Percentiles rank a stretch among this genome's conserved stretches.
Conservation (phyloP, 2,329 filamentous ascomycete species). For the Hymenoscyphus linearis region DNA sequence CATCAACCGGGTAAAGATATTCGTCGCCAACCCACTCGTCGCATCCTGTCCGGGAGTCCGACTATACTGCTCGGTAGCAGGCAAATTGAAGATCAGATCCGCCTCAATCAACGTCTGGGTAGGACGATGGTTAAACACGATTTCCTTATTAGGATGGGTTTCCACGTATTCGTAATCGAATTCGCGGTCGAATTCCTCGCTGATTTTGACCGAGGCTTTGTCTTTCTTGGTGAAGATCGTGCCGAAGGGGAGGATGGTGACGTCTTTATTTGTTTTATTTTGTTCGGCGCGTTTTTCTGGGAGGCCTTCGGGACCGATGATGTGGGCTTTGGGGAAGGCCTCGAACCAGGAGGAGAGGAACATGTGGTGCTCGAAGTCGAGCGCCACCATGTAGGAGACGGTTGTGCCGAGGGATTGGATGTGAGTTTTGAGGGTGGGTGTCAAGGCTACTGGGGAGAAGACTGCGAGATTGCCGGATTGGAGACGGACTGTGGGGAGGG, state of each 20-base stretch:
- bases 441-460: conserved; percentile 88
- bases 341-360: conserved; percentile 81
- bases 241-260: conserved; percentile 47
- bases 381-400: conserved; percentile 79
- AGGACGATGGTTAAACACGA: conserved; percentile 81
- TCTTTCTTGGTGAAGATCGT: conserved; percentile 60
- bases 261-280: conserved; percentile 46
- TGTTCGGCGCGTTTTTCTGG: conserved; percentile 69
- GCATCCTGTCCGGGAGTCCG: conserved; percentile 46
- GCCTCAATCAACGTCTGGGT: conserved; percentile 78
- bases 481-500: conserved; percentile 38
- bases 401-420: conserved; percentile 61
- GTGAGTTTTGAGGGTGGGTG: conserved; percentile 62
- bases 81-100: conserved; percentile 88
- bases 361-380: conserved; percentile 92
- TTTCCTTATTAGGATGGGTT: conserved; percentile 75
- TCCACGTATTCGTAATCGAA: conserved; percentile 84
- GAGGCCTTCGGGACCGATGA: conserved; percentile 79
- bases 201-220: conserved; percentile 49
- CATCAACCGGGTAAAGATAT: conserved; percentile 52
- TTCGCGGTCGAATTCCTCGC: conserved; percentile 76
- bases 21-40: conserved; percentile 53
- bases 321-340: conserved; percentile 70
- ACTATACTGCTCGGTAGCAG: conserved; percentile 78
- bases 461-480: conserved; percentile 73